These are phyloP conservation scores for Colletotrichum spinosum DNA, from an alignment of 2,329 filamentous ascomycete species.

Conservation along the genomic window DNA sequence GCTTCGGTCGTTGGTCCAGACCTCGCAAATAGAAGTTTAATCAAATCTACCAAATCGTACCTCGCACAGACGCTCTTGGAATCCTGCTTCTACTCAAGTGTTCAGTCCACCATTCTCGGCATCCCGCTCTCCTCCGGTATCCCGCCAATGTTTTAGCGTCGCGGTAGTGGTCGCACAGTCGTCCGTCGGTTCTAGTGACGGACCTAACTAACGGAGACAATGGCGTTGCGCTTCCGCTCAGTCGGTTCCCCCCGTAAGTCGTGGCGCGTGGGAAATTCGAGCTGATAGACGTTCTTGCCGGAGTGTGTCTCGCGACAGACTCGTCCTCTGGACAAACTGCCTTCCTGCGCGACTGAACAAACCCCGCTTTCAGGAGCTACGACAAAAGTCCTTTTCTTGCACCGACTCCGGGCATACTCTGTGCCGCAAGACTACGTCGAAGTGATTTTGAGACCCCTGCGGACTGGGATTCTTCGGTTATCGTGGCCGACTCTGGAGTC, in stretches of 20 bases:
- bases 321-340: not conserved
- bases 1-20: no score
- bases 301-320: no score
- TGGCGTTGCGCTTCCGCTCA: slow-evolving; percentile 1
- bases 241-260: not conserved
- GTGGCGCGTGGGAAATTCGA: not conserved
- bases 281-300: no score
- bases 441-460: slow-evolving; percentile 1
- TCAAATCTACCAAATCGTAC: slow-evolving; percentile 1
- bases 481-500: slow-evolving; percentile 1
- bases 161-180: slow-evolving; percentile 1
- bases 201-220: not conserved
- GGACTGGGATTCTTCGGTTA: not conserved
- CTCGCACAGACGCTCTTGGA: not conserved
- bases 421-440: slow-evolving; percentile 13
- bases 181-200: slow-evolving; percentile 8
- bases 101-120: not conserved
- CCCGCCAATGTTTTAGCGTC: not conserved
- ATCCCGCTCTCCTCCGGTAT: not conserved
- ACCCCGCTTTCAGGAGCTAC: not conserved
- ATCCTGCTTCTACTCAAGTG: slow-evolving; percentile 1
- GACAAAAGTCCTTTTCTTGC: slow-evolving; percentile 13
- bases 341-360: not conserved
- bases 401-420: not conserved
- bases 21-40: not conserved